Evolutionary conservation across 805 yeast genomes (phyloP).

Genomic region (Candida khao-thaluensis): DNA sequence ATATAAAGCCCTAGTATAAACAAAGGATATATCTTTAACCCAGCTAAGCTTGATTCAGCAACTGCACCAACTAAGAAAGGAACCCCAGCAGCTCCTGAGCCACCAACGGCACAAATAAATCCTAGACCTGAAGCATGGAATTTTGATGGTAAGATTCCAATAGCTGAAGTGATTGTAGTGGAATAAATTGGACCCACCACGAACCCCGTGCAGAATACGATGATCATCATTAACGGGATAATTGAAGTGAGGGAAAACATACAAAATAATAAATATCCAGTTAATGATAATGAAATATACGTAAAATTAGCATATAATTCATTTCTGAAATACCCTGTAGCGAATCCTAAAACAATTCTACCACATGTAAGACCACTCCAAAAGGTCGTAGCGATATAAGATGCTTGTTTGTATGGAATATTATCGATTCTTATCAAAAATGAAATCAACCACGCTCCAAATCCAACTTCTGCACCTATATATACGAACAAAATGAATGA

Average conservation of each 20-base stretch:
- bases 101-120: conserved; percentile 74
- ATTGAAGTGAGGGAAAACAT: conserved; percentile 25
- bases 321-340: conserved; percentile 48
- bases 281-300: conserved; percentile 33
- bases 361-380: conserved; percentile 55
- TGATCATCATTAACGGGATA: conserved; percentile 30
- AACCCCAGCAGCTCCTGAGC: conserved; percentile 75
- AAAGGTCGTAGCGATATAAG: conserved; percentile 49
- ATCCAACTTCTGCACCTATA: conserved; percentile 52
- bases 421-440: conserved; percentile 43
- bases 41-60: conserved; percentile 35
- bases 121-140: conserved; percentile 70
- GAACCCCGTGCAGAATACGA: conserved; percentile 44
- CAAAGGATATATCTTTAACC: conserved; percentile 33
- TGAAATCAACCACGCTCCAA: conserved; percentile 55
- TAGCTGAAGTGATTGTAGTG: conserved; percentile 63
- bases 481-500: conserved; percentile 45
- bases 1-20: conserved; percentile 25
- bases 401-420: conserved; percentile 35
- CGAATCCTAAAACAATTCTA: conserved; percentile 49
- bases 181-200: conserved; percentile 61
- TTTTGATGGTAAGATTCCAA: conserved; percentile 59
- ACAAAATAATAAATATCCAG: conserved; percentile 31
- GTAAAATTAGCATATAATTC: conserved; percentile 47
- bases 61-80: conserved; percentile 63